Base-by-base conservation (phyloP, 129 eudicot species). In the Flaveria ramosissima region DNA sequence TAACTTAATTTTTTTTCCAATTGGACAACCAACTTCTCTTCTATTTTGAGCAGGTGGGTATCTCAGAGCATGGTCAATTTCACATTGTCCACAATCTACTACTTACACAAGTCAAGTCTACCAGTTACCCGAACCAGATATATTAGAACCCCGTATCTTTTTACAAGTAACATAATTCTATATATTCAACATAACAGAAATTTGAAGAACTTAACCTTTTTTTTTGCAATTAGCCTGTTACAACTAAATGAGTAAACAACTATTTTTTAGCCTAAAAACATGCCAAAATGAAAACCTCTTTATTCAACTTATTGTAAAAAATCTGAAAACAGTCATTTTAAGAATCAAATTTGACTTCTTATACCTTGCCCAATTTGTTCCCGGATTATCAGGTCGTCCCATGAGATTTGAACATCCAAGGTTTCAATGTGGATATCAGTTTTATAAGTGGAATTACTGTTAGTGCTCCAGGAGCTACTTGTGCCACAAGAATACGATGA, bases 311-410 rank as follows among this genome's bases (percentile, higher is more conserved):
- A 16, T 6, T 51, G 15, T 4, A 16, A 13, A 51, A 4, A 16
- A 3, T 51, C 6, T 8, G 11, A 45, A 11, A 45, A 45, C 12
- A 9, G 11, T 8, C 13, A 45, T 45, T 1, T 45, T 45, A 45
- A 10, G 6, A 45, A 11, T 45, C 48, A 45, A 45, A 45, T 45
- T 45, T 48, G 53, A 48, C 16, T 13, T 13, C 4, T 14, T 13
- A 48, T 82, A 92, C 96, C 96, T 88, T 90, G 96, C 66, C 96
- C 98, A 72, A 90, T 90, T 71, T 88, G 94, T 77, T 92, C 94
- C 50, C 84, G 87, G 52, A 85, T 77, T 47, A 88, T 88, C 87
- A 92, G 75, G 72, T 92, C 97, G 45, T 89, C 97, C 97, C 96
- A 92, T 70, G 81, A 64, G 55, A 92, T 88, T 67, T 92, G 96